A percentile compares a stretch with the other conserved stretches of the same genome.
phyloP scores from a whole-genome alignment of 371 early-diverging fungal genomes.

The Parasitella parasitica region DNA sequence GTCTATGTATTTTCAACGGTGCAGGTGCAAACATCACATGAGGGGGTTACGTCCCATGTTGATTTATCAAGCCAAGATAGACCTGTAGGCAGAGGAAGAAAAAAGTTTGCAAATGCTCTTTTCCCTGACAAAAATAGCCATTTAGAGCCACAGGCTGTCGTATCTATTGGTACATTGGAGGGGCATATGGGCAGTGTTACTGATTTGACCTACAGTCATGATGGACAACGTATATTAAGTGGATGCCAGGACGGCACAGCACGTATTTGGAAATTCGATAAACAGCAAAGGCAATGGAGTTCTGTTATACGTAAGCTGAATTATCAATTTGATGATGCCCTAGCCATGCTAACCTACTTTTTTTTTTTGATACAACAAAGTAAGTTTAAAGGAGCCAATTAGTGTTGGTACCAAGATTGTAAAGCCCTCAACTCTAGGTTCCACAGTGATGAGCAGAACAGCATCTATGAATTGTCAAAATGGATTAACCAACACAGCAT shows the following conservation, averaged over 20 bases:
- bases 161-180: slow-evolving; percentile 65
- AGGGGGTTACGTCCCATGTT: background rate
- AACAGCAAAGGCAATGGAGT: slow-evolving; percentile 30
- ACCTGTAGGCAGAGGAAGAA: slow-evolving; percentile 23
- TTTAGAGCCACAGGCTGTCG: slow-evolving; percentile 53
- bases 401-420: slow-evolving; percentile 14
- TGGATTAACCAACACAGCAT: background rate
- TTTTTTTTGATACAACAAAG: too few species aligned
- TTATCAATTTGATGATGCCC: background rate
- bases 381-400: slow-evolving; percentile 29
- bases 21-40: slow-evolving; percentile 22
- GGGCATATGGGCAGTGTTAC: slow-evolving; percentile 78
- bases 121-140: slow-evolving; percentile 38
- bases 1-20: slow-evolving; percentile 71
- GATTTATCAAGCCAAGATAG: background rate
- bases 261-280: slow-evolving; percentile 46
- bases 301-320: slow-evolving; percentile 17
- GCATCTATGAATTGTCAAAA: background rate
- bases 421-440: slow-evolving; percentile 8
- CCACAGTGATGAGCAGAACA: slow-evolving; percentile 13
- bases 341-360: too few species aligned
- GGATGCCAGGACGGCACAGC: slow-evolving; percentile 63
- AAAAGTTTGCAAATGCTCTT: slow-evolving; percentile 34
- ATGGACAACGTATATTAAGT: slow-evolving; percentile 70
- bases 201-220: slow-evolving; percentile 73